A percentile compares a stretch with the other conserved stretches of the same genome.
These are phyloP conservation scores for Boletus coffeatus DNA, from an alignment of 1,284 basidiomycete genomes.

Conservation along the genomic window DNA sequence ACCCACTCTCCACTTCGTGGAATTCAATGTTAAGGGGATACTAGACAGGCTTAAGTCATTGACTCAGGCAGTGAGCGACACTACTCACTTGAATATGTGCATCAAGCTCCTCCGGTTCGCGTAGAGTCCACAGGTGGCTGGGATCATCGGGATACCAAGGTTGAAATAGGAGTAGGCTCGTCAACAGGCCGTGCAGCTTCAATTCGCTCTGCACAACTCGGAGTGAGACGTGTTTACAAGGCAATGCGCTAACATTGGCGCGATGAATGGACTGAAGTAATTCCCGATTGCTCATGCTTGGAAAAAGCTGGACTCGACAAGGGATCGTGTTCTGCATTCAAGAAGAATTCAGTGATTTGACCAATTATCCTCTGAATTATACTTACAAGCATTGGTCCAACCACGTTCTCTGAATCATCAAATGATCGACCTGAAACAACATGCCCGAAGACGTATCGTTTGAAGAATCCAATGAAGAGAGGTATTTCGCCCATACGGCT, in stretches of 20 bases:
- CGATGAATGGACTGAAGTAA: conserved; percentile 37
- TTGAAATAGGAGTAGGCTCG: conserved; percentile 46
- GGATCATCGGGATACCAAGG: conserved; percentile 18
- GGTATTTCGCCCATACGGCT: conserved; percentile 37
- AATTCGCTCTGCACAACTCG: conserved; percentile 38
- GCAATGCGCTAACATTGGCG: conserved; percentile 36
- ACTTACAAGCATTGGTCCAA: conserved; percentile 47
- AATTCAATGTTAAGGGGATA: conserved; percentile 46
- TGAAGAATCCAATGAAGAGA: conserved; percentile 31
- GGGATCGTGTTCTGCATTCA: conserved; percentile 42
- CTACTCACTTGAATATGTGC: conserved; percentile 37
- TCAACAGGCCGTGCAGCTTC: conserved; percentile 34
- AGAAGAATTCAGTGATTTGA: background rate
- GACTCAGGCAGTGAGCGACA: background rate
- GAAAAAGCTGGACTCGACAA: conserved; percentile 35
- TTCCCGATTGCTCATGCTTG: conserved; percentile 29
- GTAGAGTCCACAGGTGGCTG: conserved; percentile 34
- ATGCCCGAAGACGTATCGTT: conserved; percentile 44
- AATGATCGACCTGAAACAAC: conserved; percentile 43
- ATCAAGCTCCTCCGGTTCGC: conserved; percentile 29
- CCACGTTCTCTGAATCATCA: conserved; percentile 38
- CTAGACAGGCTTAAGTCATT: conserved; percentile 22
- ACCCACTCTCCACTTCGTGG: conserved; percentile 30
- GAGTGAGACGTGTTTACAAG: conserved; percentile 45
- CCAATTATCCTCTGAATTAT: background rate